These are phyloP conservation scores for Tylopilus plumbeoviolaceoides DNA, from an alignment of 768 basidiomycete genomes.

Conservation along the genomic window DNA sequence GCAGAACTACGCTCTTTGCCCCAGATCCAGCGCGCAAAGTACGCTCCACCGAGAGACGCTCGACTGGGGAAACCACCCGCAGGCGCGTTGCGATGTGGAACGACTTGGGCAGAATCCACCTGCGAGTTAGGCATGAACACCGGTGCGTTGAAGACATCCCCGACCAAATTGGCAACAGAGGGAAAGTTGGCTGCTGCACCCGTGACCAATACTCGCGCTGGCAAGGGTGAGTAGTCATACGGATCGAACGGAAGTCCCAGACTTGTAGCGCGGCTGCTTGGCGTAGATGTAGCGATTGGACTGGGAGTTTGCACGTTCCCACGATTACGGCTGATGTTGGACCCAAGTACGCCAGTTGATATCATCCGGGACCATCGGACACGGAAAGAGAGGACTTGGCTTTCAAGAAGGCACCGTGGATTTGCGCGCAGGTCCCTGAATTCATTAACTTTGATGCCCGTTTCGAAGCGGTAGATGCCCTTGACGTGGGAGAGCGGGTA, in stretches of 20 bases:
- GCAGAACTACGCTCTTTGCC: slow-evolving; percentile 49
- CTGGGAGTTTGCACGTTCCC: slow-evolving; percentile 32
- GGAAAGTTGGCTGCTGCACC: slow-evolving; percentile 87
- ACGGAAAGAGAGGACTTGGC: slow-evolving; percentile 76
- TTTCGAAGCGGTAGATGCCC: slow-evolving; percentile 85
- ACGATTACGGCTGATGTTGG: slow-evolving; percentile 29
- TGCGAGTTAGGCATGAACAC: slow-evolving; percentile 74
- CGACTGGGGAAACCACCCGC: slow-evolving; percentile 65
- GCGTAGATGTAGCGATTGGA: slow-evolving; percentile 16
- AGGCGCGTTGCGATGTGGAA: slow-evolving; percentile 70
- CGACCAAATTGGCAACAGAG: slow-evolving; percentile 70
- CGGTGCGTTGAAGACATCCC: slow-evolving; percentile 79
- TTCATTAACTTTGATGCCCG: slow-evolving; percentile 82
- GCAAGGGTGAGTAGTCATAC: slow-evolving; percentile 66
- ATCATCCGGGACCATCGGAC: slow-evolving; percentile 77
- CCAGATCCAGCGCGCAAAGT: slow-evolving; percentile 85
- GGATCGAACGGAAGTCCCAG: slow-evolving; percentile 75
- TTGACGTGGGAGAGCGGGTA: slow-evolving; percentile 76
- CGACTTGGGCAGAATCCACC: slow-evolving; percentile 70
- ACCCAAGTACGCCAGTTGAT: slow-evolving; percentile 61
- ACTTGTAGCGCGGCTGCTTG: slow-evolving; percentile 31
- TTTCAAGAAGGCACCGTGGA: slow-evolving; percentile 81
- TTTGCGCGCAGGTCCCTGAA: slow-evolving; percentile 88
- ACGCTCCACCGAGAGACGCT: slow-evolving; percentile 70
- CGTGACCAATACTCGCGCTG: slow-evolving; percentile 61